Evolutionary conservation across 148 eudicot genomes (phyloP).

Genomic region (Polygonum aviculare): DNA sequence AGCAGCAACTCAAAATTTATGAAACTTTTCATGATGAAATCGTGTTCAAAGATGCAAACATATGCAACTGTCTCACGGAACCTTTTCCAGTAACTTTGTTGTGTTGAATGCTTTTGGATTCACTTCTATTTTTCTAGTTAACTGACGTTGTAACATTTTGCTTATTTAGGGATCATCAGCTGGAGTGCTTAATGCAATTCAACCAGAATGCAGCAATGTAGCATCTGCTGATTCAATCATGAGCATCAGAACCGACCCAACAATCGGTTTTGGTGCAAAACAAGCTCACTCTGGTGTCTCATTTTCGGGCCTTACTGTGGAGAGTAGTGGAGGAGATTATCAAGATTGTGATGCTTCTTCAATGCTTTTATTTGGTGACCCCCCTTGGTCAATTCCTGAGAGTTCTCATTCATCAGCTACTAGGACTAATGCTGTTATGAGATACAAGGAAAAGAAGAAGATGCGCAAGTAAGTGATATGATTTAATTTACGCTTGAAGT

Average conservation of each 20-base stretch:
- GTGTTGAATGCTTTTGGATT: neutral
- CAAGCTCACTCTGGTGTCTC: conserved; percentile 61
- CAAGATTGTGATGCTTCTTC: conserved; percentile 89
- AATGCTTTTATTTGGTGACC: conserved; percentile 68
- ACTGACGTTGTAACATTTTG: conserved; percentile 4
- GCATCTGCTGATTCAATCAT: conserved; percentile 41
- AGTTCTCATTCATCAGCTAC: conserved; percentile 36
- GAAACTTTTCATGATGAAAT: neutral
- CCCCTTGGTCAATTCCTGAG: conserved; percentile 67
- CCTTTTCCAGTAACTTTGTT: neutral
- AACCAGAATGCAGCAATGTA: conserved; percentile 54
- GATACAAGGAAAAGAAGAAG: conserved; percentile 96
- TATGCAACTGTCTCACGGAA: neutral
- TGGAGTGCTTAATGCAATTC: conserved; percentile 20
- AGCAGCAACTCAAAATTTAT: neutral
- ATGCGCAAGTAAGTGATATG: conserved; percentile 59
- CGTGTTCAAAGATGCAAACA: neutral
- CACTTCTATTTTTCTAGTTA: neutral
- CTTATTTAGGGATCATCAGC: conserved; percentile 26
- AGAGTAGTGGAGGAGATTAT: conserved; percentile 66
- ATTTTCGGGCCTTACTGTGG: conserved; percentile 67
- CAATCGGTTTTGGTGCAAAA: conserved; percentile 31
- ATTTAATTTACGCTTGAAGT: neutral
- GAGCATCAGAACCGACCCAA: conserved; percentile 58
- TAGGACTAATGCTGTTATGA: conserved; percentile 76